These are phyloP conservation scores for Diospyros kaki DNA, from an alignment of 148 eudicot species.

Conservation along the genomic window DNA sequence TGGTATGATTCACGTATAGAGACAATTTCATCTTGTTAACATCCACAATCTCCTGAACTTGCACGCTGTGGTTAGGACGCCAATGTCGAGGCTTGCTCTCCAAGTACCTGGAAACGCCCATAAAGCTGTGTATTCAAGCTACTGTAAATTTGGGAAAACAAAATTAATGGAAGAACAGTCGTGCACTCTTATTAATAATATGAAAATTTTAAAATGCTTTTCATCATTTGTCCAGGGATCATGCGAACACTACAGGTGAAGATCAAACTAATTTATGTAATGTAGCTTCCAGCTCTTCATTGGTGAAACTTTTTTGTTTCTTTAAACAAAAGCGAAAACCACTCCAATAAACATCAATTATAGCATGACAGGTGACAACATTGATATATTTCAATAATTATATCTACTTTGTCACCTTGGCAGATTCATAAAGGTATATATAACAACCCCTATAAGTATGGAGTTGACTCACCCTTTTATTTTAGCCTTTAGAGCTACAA, in stretches of 20 bases:
- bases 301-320: no score
- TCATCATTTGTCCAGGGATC: not conserved
- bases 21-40: conserved; percentile 72
- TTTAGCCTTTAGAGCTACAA: conserved; percentile 53
- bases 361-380: not conserved
- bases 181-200: not conserved
- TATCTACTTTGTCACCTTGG: no score
- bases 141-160: not conserved
- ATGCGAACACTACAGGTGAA: not conserved
- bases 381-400: not conserved
- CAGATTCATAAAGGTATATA: not conserved
- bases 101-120: conserved; percentile 46
- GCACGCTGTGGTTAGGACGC: conserved; percentile 59
- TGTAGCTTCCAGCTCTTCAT: no score
- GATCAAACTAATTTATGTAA: not conserved
- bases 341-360: not conserved
- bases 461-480: conserved; percentile 43
- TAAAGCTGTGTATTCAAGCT: not conserved
- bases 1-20: conserved; percentile 64
- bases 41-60: conserved; percentile 62
- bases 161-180: not conserved
- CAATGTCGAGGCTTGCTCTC: conserved; percentile 81
- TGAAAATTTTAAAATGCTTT: not conserved
- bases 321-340: no score
- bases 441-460: not conserved